Percentiles rank a stretch among this genome's conserved stretches.
phyloP scores from a whole-genome alignment of 768 basidiomycete species.

The Tylopilus cervinicoccineus region DNA sequence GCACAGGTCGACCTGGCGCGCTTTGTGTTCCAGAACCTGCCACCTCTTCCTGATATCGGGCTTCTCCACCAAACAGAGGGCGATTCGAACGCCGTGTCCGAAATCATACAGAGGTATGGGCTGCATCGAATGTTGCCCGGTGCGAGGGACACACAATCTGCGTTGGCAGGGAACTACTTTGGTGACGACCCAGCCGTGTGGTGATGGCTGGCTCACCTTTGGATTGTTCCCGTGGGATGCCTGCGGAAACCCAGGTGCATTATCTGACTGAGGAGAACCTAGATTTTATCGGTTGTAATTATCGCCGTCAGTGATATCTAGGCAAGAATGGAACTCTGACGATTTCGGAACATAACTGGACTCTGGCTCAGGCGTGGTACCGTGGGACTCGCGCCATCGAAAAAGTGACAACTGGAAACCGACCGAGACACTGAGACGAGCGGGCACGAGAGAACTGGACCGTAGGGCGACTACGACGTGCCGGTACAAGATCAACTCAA shows the following conservation, averaged over 20 bases:
- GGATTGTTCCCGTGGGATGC: background rate
- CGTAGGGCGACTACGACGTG: too few relatives aligned
- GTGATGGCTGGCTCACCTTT: background rate
- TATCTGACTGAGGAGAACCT: background rate
- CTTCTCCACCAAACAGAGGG: slow-evolving; percentile 33
- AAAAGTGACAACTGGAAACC: too few relatives aligned
- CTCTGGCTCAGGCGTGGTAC: too few relatives aligned
- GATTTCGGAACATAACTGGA: too few relatives aligned
- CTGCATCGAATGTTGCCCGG: slow-evolving; percentile 40
- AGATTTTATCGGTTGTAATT: too few relatives aligned
- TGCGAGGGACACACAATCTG: slow-evolving; percentile 42
- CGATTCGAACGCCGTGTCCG: slow-evolving; percentile 41
- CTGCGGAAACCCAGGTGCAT: background rate
- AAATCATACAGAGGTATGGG: slow-evolving; percentile 48
- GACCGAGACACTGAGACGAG: too few relatives aligned
- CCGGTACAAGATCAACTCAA: too few relatives aligned
- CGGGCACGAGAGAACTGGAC: too few relatives aligned
- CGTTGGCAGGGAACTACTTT: slow-evolving; percentile 64
- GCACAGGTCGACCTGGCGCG: slow-evolving; percentile 61
- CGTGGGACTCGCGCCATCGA: too few relatives aligned
- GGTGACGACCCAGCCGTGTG: slow-evolving; percentile 50
- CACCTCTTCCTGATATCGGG: slow-evolving; percentile 49
- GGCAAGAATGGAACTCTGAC: too few relatives aligned
- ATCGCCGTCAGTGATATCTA: too few relatives aligned
- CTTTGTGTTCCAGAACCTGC: slow-evolving; percentile 59